These are phyloP conservation scores for Termitomyces titanicus DNA, from an alignment of 768 basidiomycete genomes.

Conservation along the genomic window DNA sequence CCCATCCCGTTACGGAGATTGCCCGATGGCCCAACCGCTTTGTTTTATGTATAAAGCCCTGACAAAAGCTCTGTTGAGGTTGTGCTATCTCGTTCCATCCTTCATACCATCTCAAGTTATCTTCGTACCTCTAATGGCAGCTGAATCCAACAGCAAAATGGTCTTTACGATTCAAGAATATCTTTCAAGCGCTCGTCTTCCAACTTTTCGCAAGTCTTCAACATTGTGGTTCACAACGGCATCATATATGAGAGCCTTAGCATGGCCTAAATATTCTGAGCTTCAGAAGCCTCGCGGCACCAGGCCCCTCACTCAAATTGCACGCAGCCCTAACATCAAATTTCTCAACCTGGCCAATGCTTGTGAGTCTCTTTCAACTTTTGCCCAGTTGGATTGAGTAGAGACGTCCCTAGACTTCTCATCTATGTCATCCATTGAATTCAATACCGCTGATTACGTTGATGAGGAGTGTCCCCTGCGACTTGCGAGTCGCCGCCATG, in stretches of 20 bases:
- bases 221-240: neutral
- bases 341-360: slow-evolving; percentile 3
- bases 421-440: neutral
- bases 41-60: neutral
- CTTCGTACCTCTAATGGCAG: neutral
- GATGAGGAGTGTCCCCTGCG: slow-evolving; percentile 12
- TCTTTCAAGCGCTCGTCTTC: slow-evolving; percentile 9
- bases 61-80: neutral
- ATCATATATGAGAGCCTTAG: slow-evolving; percentile 1
- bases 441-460: slow-evolving; percentile 3
- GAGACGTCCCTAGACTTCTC: neutral
- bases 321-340: slow-evolving; percentile 4
- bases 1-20: neutral
- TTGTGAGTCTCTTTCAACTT: neutral
- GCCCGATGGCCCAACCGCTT: neutral
- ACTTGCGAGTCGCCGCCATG: slow-evolving; percentile 12
- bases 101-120: neutral
- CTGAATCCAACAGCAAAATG: neutral
- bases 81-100: neutral
- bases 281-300: slow-evolving; percentile 11
- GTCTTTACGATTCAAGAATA: slow-evolving; percentile 11
- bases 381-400: neutral
- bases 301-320: slow-evolving; percentile 2
- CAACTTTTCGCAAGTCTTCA: slow-evolving; percentile 9
- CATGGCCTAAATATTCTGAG: slow-evolving; percentile 17